Percentiles rank a stretch among this genome's conserved stretches.
phyloP scores from a whole-genome alignment of 2,329 filamentous ascomycete genomes.

The Phaeosphaeriaceae sp. region DNA sequence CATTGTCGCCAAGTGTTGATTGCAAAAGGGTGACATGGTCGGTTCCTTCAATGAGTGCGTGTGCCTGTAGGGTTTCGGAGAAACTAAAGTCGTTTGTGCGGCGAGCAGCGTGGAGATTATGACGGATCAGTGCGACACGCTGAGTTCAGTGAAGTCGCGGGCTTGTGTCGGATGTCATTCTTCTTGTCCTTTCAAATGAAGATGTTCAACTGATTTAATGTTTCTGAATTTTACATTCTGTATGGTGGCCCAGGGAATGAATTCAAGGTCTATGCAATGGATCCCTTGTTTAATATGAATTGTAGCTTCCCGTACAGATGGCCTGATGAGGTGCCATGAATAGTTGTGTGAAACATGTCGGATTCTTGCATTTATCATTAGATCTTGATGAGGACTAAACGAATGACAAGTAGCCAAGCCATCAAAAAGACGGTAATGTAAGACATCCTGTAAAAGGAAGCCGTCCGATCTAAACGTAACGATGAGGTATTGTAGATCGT shows the following conservation, averaged over 20 bases:
- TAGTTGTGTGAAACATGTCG: not conserved
- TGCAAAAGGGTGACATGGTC: conserved; percentile 54
- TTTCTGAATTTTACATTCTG: no score
- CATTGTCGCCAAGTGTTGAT: conserved; percentile 50
- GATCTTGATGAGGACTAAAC: not conserved
- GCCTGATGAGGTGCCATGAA: not conserved
- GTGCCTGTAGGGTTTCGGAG: conserved; percentile 55
- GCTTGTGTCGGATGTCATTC: conserved; percentile 26
- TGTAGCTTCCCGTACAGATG: not conserved
- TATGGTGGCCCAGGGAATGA: no score
- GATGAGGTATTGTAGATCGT: no score
- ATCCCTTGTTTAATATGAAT: not conserved
- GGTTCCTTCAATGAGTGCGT: conserved; percentile 52
- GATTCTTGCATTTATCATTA: not conserved
- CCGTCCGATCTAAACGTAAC: not conserved
- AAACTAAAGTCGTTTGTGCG: conserved; percentile 55
- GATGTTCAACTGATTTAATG: no score
- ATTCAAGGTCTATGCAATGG: conserved; percentile 7
- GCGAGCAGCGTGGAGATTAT: conserved; percentile 53
- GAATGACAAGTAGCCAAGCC: not conserved
- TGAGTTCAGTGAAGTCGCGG: conserved; percentile 55
- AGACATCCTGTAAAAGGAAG: not conserved
- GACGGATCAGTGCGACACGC: conserved; percentile 52
- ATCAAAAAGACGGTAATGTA: not conserved
- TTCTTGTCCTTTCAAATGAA: not conserved